Percentiles rank a stretch among this genome's conserved stretches.
phyloP scores from a whole-genome alignment of 768 basidiomycete species.

The Mycena olivaceomarginata region DNA sequence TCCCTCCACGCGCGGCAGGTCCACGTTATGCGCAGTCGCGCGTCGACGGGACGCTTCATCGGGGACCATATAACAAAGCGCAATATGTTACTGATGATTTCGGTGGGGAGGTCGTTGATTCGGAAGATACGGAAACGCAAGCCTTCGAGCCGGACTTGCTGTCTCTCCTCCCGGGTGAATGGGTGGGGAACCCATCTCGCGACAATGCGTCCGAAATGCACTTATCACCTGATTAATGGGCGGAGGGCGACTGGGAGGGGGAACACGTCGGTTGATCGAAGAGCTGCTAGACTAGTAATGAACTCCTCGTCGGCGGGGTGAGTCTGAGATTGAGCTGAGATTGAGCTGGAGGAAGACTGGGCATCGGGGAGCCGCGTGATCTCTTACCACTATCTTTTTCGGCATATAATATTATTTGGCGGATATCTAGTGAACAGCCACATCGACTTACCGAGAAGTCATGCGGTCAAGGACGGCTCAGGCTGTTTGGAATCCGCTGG shows the following conservation, averaged over 20 bases:
- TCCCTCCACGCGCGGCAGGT: slow-evolving; percentile 63
- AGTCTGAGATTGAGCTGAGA: too few species aligned
- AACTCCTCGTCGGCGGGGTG: slow-evolving; percentile 22
- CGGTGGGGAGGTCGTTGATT: slow-evolving; percentile 77
- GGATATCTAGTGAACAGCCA: slow-evolving; percentile 92
- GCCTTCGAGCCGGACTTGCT: slow-evolving; percentile 33
- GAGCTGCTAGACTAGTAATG: slow-evolving; percentile 24
- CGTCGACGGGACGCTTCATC: slow-evolving; percentile 51
- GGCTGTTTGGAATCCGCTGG: neutral
- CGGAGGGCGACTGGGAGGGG: neutral
- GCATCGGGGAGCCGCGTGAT: too few species aligned
- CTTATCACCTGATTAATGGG: slow-evolving; percentile 4
- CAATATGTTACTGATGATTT: slow-evolving; percentile 81
- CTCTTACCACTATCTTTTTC: too few species aligned
- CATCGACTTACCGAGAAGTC: slow-evolving; percentile 84
- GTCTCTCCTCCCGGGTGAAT: slow-evolving; percentile 39
- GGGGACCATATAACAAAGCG: slow-evolving; percentile 73
- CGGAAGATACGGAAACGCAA: slow-evolving; percentile 43
- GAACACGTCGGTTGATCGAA: slow-evolving; percentile 13
- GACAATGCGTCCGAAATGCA: neutral
- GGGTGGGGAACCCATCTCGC: slow-evolving; percentile 39
- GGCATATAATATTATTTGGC: slow-evolving; percentile 80
- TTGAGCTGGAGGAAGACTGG: too few species aligned
- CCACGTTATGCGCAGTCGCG: slow-evolving; percentile 73
- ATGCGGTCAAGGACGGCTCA: slow-evolving; percentile 5